phyloP scores from a whole-genome alignment of 179 eudicot genomes.

The Gypsophila paniculata region DNA sequence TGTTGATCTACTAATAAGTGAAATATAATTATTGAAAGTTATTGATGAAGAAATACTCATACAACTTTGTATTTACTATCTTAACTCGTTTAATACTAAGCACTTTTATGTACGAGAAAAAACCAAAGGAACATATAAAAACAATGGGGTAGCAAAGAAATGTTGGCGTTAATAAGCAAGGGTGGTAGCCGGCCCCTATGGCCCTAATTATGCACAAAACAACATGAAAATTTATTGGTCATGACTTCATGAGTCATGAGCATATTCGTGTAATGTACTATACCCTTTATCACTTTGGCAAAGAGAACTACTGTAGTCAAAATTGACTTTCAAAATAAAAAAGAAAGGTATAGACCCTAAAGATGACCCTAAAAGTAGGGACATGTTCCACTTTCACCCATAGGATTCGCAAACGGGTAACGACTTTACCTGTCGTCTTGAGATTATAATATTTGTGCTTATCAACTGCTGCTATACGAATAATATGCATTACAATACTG shows the following conservation, averaged over 20 bases:
- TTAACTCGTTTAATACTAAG: too few relatives aligned
- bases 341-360: background rate
- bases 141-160: too few relatives aligned
- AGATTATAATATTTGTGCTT: background rate
- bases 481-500: background rate
- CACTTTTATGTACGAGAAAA: too few relatives aligned
- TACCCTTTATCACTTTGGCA: background rate
- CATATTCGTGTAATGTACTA: background rate
- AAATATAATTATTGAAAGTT: too few relatives aligned
- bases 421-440: conserved; percentile 30
- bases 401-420: conserved; percentile 29
- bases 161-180: too few relatives aligned
- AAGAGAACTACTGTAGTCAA: background rate
- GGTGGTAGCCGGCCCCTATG: too few relatives aligned
- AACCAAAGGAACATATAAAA: too few relatives aligned
- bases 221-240: background rate
- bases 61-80: too few relatives aligned
- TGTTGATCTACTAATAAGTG: too few relatives aligned
- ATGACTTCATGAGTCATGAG: background rate
- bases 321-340: background rate
- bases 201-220: background rate
- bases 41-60: too few relatives aligned
- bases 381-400: conserved; percentile 25
- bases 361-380: conserved; percentile 15
- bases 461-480: background rate